Evolutionary conservation across 495 filamentous ascomycete species (phyloP), one percentile per base, ranked within the genome.

Genomic region (Talaromyces thailandensis): DNA sequence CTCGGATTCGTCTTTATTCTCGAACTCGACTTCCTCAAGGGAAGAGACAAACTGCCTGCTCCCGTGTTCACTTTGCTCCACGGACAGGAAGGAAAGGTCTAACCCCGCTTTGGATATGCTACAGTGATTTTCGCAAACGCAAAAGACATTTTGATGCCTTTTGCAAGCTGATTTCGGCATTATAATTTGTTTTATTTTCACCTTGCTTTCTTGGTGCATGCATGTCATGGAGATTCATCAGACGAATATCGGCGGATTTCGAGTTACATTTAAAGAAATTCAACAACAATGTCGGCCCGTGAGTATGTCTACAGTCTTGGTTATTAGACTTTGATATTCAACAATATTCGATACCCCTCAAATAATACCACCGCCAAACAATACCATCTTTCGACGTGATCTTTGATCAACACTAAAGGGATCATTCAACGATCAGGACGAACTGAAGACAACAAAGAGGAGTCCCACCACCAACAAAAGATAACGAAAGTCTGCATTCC

Each of bases 1-100:
- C 78, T 96, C 40, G 92, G 90, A 63, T 98, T 92, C 74, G 77
- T 96, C 63, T 98, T 99, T 80, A 86, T 99, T 67, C 86, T 99
- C 70, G 95, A 99, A 75, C 88, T 99, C 63, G 89, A 92, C 67
- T 93, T 96, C 78, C 84, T 99, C 56, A 89, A 97, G 68, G 94
- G 94, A 59, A 84, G 92, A 63, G 88, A 90, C 53, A 93, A 94
- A 81, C 86, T 99, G 64, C 83, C 85, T 66, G 90, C 90, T 37
- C 90, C 92, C 1, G 89, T 92, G 40, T 84, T 89, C 75, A 96
- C 93, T 29, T 84, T 99, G 37, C 82, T 99, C 56, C 78, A 81
- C 55, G 84, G 83, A 69, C 85, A 88, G 70, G 71, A 72, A 63
- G 65, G 66, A 45, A 70, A 70, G 58, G 37, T 35, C n/a, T 61